Percentiles rank a stretch among this genome's conserved stretches.
These are phyloP conservation scores for Parastagonospora avenae DNA, from an alignment of 2,329 filamentous ascomycete species.

Conservation along the genomic window DNA sequence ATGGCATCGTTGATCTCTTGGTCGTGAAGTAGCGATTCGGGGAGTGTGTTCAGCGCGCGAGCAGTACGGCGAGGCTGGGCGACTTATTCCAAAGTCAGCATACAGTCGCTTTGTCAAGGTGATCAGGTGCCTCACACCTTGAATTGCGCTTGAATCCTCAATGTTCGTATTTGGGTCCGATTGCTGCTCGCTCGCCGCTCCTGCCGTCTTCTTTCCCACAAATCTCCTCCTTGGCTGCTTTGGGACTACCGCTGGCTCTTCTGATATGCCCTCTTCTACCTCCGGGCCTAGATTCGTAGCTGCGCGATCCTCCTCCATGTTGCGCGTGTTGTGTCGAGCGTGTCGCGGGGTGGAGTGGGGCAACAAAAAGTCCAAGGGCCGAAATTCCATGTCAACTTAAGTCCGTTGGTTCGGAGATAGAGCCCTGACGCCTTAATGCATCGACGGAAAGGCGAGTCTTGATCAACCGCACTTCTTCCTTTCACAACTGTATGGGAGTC, in stretches of 20 bases:
- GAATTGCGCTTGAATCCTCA: conserved; percentile 69
- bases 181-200: conserved; percentile 59
- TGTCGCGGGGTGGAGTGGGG: conserved; percentile 1
- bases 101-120: neutral
- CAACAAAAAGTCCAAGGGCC: neutral
- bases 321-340: conserved; percentile 7
- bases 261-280: conserved; percentile 66
- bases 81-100: conserved; percentile 55
- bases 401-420: too few relatives aligned
- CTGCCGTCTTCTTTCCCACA: conserved; percentile 77
- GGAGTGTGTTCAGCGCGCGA: conserved; percentile 88
- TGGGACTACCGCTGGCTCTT: conserved; percentile 52
- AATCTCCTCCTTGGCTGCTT: conserved; percentile 91
- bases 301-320: conserved; percentile 78
- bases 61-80: conserved; percentile 73
- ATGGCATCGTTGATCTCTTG: conserved; percentile 86
- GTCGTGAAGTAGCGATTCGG: conserved; percentile 83
- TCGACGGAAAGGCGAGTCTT: too few relatives aligned
- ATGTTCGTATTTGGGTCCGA: conserved; percentile 51
- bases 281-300: conserved; percentile 73
- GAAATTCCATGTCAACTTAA: neutral
- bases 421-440: too few relatives aligned
- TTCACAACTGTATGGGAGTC: too few relatives aligned
- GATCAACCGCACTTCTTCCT: too few relatives aligned
- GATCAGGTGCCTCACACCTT: conserved; percentile 60